Percentiles rank a stretch among this genome's conserved stretches.
Evolutionary conservation across 148 eudicot genomes (phyloP).

Genomic region (Persicaria tinctoria): DNA sequence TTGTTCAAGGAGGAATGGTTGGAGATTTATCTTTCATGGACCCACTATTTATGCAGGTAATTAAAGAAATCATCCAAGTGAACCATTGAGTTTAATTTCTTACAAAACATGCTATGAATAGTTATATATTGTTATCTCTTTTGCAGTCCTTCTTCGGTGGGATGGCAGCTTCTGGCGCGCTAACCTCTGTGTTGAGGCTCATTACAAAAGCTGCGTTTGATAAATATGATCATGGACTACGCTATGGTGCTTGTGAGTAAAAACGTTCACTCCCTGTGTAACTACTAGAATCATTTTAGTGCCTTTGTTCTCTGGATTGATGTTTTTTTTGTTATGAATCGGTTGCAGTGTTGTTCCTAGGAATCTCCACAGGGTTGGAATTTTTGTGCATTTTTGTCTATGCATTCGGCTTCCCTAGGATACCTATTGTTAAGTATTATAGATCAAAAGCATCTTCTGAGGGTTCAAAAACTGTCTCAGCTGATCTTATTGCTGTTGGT

Average conservation of each 20-base stretch:
- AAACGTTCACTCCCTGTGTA: background rate
- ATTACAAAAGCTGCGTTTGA: constrained; percentile 37
- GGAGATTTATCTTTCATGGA: constrained; percentile 68
- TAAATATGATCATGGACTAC: constrained; percentile 31
- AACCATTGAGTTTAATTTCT: background rate
- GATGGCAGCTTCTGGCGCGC: constrained; percentile 39
- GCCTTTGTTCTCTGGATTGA: background rate
- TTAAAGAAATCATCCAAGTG: background rate
- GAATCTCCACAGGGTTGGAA: constrained; percentile 39
- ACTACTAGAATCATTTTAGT: background rate
- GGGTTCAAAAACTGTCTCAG: constrained; percentile 56
- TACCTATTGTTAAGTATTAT: constrained; percentile 55
- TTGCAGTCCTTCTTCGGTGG: constrained; percentile 64
- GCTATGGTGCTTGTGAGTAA: constrained; percentile 45
- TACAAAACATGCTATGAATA: too few relatives aligned
- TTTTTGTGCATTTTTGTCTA: constrained; percentile 45
- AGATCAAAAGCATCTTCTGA: constrained; percentile 55
- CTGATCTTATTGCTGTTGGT: constrained; percentile 56
- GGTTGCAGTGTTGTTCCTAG: constrained; percentile 47
- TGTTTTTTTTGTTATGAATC: background rate
- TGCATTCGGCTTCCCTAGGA: constrained; percentile 38
- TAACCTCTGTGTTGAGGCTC: constrained; percentile 37
- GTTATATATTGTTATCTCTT: background rate
- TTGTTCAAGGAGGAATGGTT: constrained; percentile 63
- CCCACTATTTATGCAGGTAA: constrained; percentile 69